Evolutionary conservation across 371 early-diverging fungal species (phyloP).

Genomic region (Apophysomyces elegans): DNA sequence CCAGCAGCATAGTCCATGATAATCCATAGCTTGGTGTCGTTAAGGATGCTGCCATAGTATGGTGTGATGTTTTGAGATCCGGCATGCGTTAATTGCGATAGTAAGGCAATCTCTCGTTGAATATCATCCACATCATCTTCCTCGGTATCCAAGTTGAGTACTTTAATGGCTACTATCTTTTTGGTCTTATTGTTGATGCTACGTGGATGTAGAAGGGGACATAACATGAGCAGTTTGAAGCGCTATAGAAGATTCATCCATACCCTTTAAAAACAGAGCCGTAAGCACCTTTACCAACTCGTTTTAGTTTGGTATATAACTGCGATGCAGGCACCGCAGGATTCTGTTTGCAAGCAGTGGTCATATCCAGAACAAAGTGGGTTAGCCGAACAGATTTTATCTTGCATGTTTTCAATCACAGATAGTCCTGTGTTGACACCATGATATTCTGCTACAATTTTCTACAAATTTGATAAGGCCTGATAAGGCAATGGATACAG

Average conservation of each 20-base stretch:
- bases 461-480: too few relatives aligned
- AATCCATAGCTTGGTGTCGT: slow-evolving; percentile 95
- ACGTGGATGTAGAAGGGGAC: neutral
- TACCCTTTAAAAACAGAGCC: slow-evolving; percentile 64
- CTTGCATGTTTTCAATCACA: too few relatives aligned
- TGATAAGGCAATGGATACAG: too few relatives aligned
- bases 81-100: slow-evolving; percentile 82
- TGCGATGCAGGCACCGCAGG: slow-evolving; percentile 36
- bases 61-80: slow-evolving; percentile 91
- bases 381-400: neutral
- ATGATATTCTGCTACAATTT: too few relatives aligned
- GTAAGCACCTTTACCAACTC: slow-evolving; percentile 59
- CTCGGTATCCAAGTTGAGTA: slow-evolving; percentile 94
- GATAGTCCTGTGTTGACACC: too few relatives aligned
- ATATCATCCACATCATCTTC: slow-evolving; percentile 97
- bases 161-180: slow-evolving; percentile 92
- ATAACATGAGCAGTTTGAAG: neutral
- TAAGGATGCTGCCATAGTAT: slow-evolving; percentile 91
- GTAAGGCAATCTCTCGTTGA: slow-evolving; percentile 89
- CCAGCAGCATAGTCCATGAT: slow-evolving; percentile 98
- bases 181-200: slow-evolving; percentile 72
- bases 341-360: slow-evolving; percentile 16
- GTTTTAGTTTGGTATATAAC: slow-evolving; percentile 47
- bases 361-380: slow-evolving; percentile 13
- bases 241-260: neutral